phyloP scores from a whole-genome alignment of 2,329 filamentous ascomycete species.

The Claviceps quebecensis region DNA sequence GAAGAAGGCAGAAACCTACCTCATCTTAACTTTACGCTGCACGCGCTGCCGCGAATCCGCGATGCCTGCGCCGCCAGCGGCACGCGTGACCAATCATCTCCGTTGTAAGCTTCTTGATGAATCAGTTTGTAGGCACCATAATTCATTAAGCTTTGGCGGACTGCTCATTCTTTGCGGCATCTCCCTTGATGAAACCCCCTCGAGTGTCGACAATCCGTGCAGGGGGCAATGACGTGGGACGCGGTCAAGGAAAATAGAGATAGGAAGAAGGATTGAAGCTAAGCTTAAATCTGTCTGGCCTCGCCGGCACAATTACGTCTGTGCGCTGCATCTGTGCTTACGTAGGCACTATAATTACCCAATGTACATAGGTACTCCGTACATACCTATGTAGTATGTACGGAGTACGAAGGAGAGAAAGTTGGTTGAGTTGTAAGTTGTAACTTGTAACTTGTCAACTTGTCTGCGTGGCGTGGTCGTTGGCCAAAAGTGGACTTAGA shows the following conservation, averaged over 20 bases:
- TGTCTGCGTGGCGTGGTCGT: too few relatives aligned
- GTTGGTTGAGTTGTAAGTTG: too few relatives aligned
- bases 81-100: neutral
- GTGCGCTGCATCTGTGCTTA: neutral
- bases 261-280: conserved; percentile 5
- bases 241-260: neutral
- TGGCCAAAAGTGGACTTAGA: too few relatives aligned
- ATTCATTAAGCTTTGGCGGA: neutral
- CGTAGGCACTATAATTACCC: too few relatives aligned
- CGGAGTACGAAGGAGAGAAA: too few relatives aligned
- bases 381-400: too few relatives aligned
- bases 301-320: neutral
- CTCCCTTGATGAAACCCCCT: neutral
- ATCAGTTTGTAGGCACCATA: neutral
- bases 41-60: too few relatives aligned
- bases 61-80: too few relatives aligned
- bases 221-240: neutral
- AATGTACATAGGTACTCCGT: too few relatives aligned
- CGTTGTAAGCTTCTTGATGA: neutral
- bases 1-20: neutral
- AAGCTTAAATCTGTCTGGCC: conserved; percentile 8
- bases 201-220: too few relatives aligned
- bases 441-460: too few relatives aligned
- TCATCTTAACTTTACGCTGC: neutral
- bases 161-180: neutral